phyloP scores from a whole-genome alignment of 164 flowering plant genomes.

The Magnolia officinalis region DNA sequence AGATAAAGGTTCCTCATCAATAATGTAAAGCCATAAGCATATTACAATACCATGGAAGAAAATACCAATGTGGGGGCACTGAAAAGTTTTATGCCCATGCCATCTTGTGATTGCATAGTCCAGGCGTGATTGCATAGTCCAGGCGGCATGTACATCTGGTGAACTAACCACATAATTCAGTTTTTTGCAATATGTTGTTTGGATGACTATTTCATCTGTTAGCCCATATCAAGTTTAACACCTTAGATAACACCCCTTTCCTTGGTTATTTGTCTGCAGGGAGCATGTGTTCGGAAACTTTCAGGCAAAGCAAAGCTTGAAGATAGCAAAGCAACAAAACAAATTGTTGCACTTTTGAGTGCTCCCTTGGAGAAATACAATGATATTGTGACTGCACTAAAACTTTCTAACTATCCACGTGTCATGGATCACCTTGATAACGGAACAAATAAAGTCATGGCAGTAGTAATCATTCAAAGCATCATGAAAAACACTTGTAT shows the following conservation, averaged over 20 bases:
- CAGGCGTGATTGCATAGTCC: too few species aligned
- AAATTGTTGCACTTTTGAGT: slow-evolving; percentile 91
- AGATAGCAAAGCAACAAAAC: slow-evolving; percentile 86
- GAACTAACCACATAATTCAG: not conserved
- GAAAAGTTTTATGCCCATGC: not conserved
- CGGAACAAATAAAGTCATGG: slow-evolving; percentile 94
- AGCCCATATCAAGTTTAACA: not conserved
- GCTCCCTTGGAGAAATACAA: slow-evolving; percentile 95
- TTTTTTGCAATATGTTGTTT: not conserved
- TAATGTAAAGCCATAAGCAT: too few species aligned
- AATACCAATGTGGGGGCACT: too few species aligned
- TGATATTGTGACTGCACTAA: slow-evolving; percentile 79
- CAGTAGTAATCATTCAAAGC: slow-evolving; percentile 87
- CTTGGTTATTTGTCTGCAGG: slow-evolving; percentile 36
- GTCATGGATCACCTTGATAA: slow-evolving; percentile 89
- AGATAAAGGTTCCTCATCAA: too few species aligned
- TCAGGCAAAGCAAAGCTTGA: slow-evolving; percentile 74
- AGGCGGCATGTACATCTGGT: not conserved
- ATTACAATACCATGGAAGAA: too few species aligned
- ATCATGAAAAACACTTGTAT: slow-evolving; percentile 80
- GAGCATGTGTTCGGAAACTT: slow-evolving; percentile 84
- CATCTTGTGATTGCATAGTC: not conserved
- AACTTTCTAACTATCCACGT: slow-evolving; percentile 89
- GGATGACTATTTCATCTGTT: not conserved
- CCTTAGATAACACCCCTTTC: not conserved